Evolutionary conservation across 371 early-diverging fungal genomes (phyloP).

Genomic region (Sporodiniella umbellata): DNA sequence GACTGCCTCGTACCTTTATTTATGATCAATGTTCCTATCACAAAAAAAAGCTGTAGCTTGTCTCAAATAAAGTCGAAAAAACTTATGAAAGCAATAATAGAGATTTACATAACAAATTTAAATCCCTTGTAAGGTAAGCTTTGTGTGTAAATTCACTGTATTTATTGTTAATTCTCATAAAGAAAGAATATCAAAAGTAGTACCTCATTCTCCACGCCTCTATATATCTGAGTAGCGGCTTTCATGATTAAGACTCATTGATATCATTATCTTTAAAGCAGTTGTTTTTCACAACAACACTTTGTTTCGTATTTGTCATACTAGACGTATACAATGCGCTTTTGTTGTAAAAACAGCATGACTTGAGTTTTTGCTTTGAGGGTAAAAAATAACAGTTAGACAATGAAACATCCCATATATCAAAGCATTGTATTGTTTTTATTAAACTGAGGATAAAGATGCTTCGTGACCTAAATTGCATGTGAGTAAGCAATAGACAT

Average conservation of each 20-base stretch:
- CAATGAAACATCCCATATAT: not conserved
- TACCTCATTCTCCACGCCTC: constrained; percentile 1
- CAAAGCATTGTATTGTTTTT: not conserved
- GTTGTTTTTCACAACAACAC: constrained; percentile 5
- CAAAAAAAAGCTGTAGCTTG: not conserved
- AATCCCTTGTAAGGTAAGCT: too few relatives aligned
- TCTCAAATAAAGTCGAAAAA: too few relatives aligned
- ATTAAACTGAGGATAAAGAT: not conserved
- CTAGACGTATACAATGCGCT: constrained; percentile 5
- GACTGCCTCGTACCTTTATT: constrained; percentile 1
- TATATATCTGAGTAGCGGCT: constrained; percentile 5
- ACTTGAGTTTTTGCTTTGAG: constrained; percentile 7
- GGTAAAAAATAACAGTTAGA: not conserved
- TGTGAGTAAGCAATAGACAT: constrained; percentile 1
- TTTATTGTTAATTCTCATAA: constrained; percentile 54
- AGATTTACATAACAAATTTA: too few relatives aligned
- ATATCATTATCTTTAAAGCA: constrained; percentile 7
- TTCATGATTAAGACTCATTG: constrained; percentile 8
- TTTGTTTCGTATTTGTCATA: constrained; percentile 1
- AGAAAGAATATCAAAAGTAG: constrained; percentile 5
- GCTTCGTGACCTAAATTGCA: not conserved
- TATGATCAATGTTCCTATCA: not conserved
- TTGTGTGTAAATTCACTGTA: not conserved
- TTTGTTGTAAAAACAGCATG: constrained; percentile 5
- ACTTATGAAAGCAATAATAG: too few relatives aligned